A percentile compares a stretch with the other conserved stretches of the same genome.
Conservation (phyloP, 1,284 basidiomycete genomes). For the Irpex sp. region DNA sequence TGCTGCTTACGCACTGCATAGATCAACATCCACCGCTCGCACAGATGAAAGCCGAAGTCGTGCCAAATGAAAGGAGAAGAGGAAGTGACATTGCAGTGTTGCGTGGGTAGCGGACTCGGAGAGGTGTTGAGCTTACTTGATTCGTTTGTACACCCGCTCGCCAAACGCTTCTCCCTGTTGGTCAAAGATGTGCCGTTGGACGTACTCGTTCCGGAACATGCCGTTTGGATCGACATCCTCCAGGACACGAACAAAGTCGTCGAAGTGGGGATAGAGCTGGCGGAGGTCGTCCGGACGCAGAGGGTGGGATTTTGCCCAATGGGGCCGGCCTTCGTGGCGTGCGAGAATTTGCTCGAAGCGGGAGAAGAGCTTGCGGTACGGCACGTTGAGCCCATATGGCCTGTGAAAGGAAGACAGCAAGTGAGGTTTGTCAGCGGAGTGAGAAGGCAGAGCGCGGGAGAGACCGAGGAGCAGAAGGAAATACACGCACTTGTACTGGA, state of each 20-base stretch:
- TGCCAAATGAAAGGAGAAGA: neutral
- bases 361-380: conserved; percentile 80
- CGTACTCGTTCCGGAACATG: conserved; percentile 79
- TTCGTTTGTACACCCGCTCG: conserved; percentile 51
- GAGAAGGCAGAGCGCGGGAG: conserved; percentile 4
- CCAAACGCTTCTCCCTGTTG: conserved; percentile 39
- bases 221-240: conserved; percentile 77
- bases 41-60: neutral
- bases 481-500: conserved; percentile 83
- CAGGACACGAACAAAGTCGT: conserved; percentile 74
- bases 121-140: conserved; percentile 7
- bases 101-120: neutral
- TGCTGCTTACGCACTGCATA: too few species aligned
- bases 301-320: conserved; percentile 96
- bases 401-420: conserved; percentile 37
- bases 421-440: conserved; percentile 11
- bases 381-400: conserved; percentile 87
- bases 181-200: conserved; percentile 73
- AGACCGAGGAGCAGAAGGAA: conserved; percentile 7
- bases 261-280: conserved; percentile 78
- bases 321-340: conserved; percentile 80
- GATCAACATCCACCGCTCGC: neutral
- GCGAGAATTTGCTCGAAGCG: conserved; percentile 78
- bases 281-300: conserved; percentile 68
- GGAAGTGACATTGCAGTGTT: neutral